Percentiles rank a stretch among this genome's conserved stretches.
phyloP scores from a whole-genome alignment of 2,329 filamentous ascomycete genomes.

The Talaromyces sp. region DNA sequence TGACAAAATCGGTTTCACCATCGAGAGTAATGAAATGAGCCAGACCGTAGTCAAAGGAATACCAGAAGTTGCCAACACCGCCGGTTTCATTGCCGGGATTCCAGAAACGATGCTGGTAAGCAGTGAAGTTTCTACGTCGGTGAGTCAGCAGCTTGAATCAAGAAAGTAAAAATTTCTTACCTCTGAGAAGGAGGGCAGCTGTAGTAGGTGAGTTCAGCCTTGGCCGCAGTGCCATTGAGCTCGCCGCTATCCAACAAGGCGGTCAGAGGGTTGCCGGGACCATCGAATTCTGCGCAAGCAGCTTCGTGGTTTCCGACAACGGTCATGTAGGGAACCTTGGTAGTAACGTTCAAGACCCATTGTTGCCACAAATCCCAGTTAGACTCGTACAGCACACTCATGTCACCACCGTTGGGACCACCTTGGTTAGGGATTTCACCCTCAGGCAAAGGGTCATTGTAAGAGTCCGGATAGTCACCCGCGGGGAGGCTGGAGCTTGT shows the following conservation, averaged over 20 bases:
- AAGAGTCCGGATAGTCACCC: constrained; percentile 39
- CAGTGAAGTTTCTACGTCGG: constrained; percentile 46
- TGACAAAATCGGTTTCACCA: constrained; percentile 51
- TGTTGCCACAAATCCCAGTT: constrained; percentile 55
- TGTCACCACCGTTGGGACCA: constrained; percentile 48
- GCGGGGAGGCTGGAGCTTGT: constrained; percentile 42
- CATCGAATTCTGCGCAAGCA: constrained; percentile 50
- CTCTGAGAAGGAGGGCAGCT: constrained; percentile 52
- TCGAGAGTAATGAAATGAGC: constrained; percentile 51
- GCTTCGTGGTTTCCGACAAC: constrained; percentile 53
- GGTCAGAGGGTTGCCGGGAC: constrained; percentile 43
- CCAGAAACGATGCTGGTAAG: constrained; percentile 51
- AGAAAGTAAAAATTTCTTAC: constrained; percentile 22
- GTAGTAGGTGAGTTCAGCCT: constrained; percentile 47
- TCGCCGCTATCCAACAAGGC: constrained; percentile 48
- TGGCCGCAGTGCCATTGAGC: constrained; percentile 42
- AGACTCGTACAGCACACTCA: constrained; percentile 50
- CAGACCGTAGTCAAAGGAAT: constrained; percentile 55
- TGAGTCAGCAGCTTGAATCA: neutral
- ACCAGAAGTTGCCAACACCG: constrained; percentile 54
- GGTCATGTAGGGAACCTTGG: constrained; percentile 50
- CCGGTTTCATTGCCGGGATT: constrained; percentile 50
- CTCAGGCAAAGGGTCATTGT: constrained; percentile 45
- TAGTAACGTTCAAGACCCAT: constrained; percentile 45
- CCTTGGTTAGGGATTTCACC: constrained; percentile 49